These are phyloP conservation scores for Quercus phellos DNA, from an alignment of 331 rosid species.

Conservation along the genomic window DNA sequence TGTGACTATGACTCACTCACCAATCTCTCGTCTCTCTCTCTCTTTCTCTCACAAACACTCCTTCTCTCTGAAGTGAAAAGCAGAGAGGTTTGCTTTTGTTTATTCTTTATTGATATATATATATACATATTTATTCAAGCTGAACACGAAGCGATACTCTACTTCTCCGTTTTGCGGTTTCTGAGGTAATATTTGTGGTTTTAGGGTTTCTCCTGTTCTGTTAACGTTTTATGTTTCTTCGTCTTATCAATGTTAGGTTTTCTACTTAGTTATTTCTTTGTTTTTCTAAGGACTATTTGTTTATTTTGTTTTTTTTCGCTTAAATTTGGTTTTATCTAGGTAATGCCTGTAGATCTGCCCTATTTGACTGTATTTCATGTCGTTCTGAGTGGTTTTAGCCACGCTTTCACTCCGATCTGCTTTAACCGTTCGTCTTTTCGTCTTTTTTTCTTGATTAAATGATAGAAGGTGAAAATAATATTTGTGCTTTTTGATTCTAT, in stretches of 20 bases:
- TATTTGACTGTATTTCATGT: background rate
- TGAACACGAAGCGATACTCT: no score
- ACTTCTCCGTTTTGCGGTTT: background rate
- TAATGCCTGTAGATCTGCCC: conserved; percentile 22
- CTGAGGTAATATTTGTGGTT: background rate
- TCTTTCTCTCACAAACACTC: background rate
- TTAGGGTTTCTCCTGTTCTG: background rate
- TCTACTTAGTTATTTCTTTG: background rate
- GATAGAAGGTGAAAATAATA: no score
- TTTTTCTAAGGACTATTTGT: background rate
- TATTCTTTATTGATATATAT: no score
- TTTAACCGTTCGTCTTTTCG: background rate
- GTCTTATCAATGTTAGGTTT: background rate
- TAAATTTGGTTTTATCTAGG: background rate
- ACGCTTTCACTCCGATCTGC: background rate
- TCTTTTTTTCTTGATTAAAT: no score
- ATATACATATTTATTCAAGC: no score
- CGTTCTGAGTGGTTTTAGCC: background rate
- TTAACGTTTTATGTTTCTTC: background rate
- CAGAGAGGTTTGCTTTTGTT: no score
- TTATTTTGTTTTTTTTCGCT: background rate
- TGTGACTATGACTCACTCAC: background rate
- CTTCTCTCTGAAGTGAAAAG: no score
- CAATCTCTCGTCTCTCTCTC: background rate
- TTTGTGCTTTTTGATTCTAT: background rate